phyloP scores from a whole-genome alignment of 345 rosid genomes.

The Citrus australasica region DNA sequence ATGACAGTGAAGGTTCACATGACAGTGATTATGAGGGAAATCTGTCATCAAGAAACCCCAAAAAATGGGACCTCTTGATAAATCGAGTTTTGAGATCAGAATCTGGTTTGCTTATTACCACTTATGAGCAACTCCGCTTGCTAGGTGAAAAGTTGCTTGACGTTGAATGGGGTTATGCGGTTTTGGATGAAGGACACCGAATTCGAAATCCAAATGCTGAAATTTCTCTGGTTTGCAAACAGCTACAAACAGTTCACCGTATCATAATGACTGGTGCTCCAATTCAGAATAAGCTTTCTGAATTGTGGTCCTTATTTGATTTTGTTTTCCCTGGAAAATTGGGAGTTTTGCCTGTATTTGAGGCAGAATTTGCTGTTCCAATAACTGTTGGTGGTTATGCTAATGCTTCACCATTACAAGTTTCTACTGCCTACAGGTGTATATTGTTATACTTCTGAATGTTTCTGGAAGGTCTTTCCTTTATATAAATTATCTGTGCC shows the following conservation, averaged over 20 bases:
- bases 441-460: conserved; percentile 19
- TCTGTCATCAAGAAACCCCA: conserved; percentile 38
- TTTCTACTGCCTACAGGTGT: conserved; percentile 93
- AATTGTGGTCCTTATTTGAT: conserved; percentile 96
- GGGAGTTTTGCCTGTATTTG: conserved; percentile 95
- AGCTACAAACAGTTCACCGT: conserved; percentile 92
- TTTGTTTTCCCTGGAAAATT: conserved; percentile 97
- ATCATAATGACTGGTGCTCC: conserved; percentile 98
- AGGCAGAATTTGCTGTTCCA: conserved; percentile 95
- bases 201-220: conserved; percentile 97
- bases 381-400: conserved; percentile 97
- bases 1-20: conserved; percentile 63
- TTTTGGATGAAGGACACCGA: conserved; percentile 95
- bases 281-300: conserved; percentile 87
- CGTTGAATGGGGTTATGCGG: conserved; percentile 93
- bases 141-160: conserved; percentile 79
- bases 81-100: conserved; percentile 70
- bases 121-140: conserved; percentile 93
- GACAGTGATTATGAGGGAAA: conserved; percentile 60
- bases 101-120: conserved; percentile 83
- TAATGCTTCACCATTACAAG: conserved; percentile 97
- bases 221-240: conserved; percentile 87
- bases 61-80: conserved; percentile 84
- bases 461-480: background rate
- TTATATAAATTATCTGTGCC: background rate